These are phyloP conservation scores for Botrytis galanthina DNA, from an alignment of 2,329 filamentous ascomycete genomes.

Conservation along the genomic window DNA sequence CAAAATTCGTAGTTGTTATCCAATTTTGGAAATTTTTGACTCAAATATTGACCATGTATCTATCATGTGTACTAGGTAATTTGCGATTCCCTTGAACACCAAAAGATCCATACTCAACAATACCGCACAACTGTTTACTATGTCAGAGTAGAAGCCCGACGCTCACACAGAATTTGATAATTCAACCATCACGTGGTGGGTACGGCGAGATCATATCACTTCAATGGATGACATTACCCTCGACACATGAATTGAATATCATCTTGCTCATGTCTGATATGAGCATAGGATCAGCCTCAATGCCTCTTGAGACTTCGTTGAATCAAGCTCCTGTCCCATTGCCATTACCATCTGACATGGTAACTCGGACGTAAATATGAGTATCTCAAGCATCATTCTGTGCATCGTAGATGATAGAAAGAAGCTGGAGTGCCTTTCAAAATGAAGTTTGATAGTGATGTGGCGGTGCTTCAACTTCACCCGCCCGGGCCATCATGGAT, in stretches of 20 bases:
- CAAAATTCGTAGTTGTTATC: background rate
- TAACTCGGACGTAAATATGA: background rate
- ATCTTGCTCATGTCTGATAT: background rate
- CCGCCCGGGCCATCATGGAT: background rate
- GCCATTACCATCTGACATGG: background rate
- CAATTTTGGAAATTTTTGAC: background rate
- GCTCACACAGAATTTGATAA: background rate
- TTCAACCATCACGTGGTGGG: background rate
- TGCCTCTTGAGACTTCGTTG: background rate
- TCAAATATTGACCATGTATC: background rate
- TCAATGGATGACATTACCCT: background rate
- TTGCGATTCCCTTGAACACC: no score
- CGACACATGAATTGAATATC: background rate
- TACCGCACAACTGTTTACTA: background rate
- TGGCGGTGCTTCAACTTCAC: conserved; percentile 1
- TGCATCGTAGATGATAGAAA: background rate
- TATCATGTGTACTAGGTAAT: background rate
- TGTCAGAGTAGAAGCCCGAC: background rate
- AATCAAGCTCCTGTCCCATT: background rate
- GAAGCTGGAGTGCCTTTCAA: background rate
- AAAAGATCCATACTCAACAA: background rate
- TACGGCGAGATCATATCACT: no score
- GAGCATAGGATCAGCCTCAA: no score
- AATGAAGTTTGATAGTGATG: background rate
- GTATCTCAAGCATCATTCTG: background rate